phyloP scores from a whole-genome alignment of 116 monocot genomes.

The Phalaenopsis hybrid region DNA sequence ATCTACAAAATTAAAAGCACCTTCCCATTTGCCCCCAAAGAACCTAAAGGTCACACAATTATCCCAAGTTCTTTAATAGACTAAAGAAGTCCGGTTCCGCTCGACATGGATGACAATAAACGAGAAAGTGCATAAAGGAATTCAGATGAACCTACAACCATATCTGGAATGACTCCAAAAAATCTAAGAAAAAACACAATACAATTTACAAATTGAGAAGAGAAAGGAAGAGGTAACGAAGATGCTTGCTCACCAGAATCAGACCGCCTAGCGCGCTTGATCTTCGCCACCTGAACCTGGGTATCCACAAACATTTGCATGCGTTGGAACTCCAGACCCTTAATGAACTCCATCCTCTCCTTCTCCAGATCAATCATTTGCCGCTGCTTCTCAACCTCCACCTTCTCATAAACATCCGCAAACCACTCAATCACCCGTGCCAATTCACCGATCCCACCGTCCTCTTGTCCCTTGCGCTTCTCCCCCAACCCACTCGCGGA shows the following conservation, averaged over 20 bases:
- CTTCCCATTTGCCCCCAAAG: background rate
- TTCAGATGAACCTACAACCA: background rate
- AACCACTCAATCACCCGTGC: conserved; percentile 9
- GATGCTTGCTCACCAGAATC: conserved; percentile 14
- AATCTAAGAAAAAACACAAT: background rate
- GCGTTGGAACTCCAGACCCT: conserved; percentile 34
- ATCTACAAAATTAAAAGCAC: background rate
- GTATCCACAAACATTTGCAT: conserved; percentile 46
- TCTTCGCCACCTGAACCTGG: conserved; percentile 31
- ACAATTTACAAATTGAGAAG: conserved; percentile 18
- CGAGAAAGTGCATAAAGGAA: background rate
- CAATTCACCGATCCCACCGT: conserved; percentile 6
- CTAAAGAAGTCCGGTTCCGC: background rate
- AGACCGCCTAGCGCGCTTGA: conserved; percentile 9
- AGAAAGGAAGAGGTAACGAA: conserved; percentile 16
- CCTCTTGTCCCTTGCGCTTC: background rate
- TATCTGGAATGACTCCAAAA: background rate
- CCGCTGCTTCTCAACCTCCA: conserved; percentile 19
- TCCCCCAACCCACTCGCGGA: background rate
- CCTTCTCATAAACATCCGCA: conserved; percentile 16
- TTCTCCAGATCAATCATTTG: conserved; percentile 40
- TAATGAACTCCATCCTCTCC: conserved; percentile 45
- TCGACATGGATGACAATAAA: background rate
- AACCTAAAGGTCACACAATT: background rate
- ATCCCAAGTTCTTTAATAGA: background rate